Percentiles rank a stretch among this genome's conserved stretches.
phyloP scores from a whole-genome alignment of 2,329 filamentous ascomycete species.

The Sarocladiaceae sp. region DNA sequence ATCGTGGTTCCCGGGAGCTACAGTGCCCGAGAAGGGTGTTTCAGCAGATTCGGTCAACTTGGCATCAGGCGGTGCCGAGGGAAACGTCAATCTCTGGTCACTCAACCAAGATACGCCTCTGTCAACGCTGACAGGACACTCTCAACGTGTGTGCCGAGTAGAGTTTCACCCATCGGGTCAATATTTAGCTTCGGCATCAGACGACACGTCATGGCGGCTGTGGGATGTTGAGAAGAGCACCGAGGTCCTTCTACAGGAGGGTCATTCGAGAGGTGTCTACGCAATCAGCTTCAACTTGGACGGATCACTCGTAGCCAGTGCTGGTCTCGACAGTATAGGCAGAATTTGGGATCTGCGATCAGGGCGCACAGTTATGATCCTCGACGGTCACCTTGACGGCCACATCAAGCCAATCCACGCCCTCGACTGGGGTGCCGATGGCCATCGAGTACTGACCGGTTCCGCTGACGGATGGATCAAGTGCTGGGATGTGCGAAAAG shows the following conservation, averaged over 20 bases:
- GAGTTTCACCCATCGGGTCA: conserved; percentile 91
- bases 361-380: conserved; percentile 90
- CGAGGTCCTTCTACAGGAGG: conserved; percentile 86
- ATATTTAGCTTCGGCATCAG: conserved; percentile 88
- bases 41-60: conserved; percentile 75
- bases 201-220: conserved; percentile 93
- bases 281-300: conserved; percentile 86
- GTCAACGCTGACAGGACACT: conserved; percentile 77
- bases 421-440: conserved; percentile 88
- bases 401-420: conserved; percentile 90
- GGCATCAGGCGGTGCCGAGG: conserved; percentile 86
- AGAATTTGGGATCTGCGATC: conserved; percentile 93
- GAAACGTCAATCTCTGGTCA: conserved; percentile 85
- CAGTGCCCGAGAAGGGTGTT: conserved; percentile 64
- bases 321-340: conserved; percentile 91
- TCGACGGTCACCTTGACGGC: conserved; percentile 78
- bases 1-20: conserved; percentile 83
- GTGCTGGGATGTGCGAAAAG: conserved; percentile 94
- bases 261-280: conserved; percentile 91
- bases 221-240: conserved; percentile 89
- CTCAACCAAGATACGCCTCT: conserved; percentile 81
- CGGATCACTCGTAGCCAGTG: conserved; percentile 84
- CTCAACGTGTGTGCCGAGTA: conserved; percentile 80
- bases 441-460: conserved; percentile 86
- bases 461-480: conserved; percentile 95